phyloP scores from a whole-genome alignment of 257 asterid species.

The Agastache rugosa region DNA sequence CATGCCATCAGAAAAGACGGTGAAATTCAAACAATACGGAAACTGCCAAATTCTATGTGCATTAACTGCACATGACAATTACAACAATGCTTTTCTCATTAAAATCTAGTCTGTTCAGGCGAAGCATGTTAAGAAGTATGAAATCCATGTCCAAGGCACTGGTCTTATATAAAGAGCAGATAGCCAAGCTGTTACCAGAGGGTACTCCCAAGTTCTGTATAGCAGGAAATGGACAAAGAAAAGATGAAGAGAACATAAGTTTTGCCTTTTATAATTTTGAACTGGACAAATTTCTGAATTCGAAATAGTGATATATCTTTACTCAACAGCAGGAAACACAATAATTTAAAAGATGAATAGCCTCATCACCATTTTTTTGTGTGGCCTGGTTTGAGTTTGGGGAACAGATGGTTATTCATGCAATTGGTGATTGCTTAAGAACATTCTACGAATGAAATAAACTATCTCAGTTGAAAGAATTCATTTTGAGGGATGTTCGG shows the following conservation, averaged over 20 bases:
- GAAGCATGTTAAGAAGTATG: no score
- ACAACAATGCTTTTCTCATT: no score
- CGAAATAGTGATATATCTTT: not conserved
- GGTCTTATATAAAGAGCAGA: not conserved
- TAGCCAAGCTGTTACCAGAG: not conserved
- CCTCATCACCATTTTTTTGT: not conserved
- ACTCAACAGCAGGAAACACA: not conserved
- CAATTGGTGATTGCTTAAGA: not conserved
- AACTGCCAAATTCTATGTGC: not conserved
- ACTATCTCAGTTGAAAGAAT: no score
- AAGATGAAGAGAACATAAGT: not conserved
- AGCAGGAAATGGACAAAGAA: not conserved
- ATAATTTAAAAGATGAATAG: not conserved
- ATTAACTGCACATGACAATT: no score
- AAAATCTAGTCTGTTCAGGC: no score
- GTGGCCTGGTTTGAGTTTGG: not conserved
- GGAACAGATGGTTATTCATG: not conserved
- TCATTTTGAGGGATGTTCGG: not conserved
- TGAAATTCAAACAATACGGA: not conserved
- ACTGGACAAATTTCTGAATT: not conserved
- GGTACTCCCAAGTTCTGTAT: not conserved
- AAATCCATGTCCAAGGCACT: not conserved
- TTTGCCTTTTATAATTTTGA: not conserved
- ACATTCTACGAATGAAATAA: not conserved
- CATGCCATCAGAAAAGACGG: slow-evolving; percentile 1